Evolutionary conservation across 495 filamentous ascomycete genomes (phyloP).

Genomic region (Penicillium lividum): DNA sequence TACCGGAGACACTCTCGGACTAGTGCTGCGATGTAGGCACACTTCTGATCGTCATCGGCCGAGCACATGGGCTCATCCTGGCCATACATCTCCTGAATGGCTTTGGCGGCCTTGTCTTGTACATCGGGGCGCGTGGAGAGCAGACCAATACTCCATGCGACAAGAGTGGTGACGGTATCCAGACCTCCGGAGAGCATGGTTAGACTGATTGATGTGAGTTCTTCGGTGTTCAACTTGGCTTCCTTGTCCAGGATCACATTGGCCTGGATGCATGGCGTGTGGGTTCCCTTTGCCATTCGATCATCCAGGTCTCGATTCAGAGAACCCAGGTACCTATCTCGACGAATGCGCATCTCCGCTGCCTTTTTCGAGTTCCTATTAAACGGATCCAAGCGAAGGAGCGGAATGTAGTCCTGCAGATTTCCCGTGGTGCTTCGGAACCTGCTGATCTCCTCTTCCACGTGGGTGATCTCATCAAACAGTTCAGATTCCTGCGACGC

Average conservation of each 20-base stretch:
- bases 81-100: conserved; percentile 55
- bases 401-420: conserved; percentile 63
- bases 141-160: conserved; percentile 63
- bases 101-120: conserved; percentile 58
- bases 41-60: conserved; percentile 61
- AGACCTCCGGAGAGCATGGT: conserved; percentile 64
- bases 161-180: conserved; percentile 62
- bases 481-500: conserved; percentile 56
- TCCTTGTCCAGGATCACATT: conserved; percentile 65
- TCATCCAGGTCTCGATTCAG: conserved; percentile 56
- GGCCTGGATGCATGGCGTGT: conserved; percentile 64
- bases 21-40: conserved; percentile 58
- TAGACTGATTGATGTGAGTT: conserved; percentile 62
- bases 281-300: conserved; percentile 57
- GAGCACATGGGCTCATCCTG: conserved; percentile 57
- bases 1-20: conserved; percentile 60
- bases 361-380: conserved; percentile 52
- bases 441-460: conserved; percentile 60
- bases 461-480: conserved; percentile 63
- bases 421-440: conserved; percentile 64
- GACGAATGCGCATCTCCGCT: conserved; percentile 56
- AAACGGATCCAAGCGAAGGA: conserved; percentile 59
- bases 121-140: conserved; percentile 60
- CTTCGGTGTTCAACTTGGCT: conserved; percentile 56
- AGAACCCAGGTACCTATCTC: conserved; percentile 58